Evolutionary conservation across 768 basidiomycete species (phyloP).

Genomic region (Psilocybe cubensis): DNA sequence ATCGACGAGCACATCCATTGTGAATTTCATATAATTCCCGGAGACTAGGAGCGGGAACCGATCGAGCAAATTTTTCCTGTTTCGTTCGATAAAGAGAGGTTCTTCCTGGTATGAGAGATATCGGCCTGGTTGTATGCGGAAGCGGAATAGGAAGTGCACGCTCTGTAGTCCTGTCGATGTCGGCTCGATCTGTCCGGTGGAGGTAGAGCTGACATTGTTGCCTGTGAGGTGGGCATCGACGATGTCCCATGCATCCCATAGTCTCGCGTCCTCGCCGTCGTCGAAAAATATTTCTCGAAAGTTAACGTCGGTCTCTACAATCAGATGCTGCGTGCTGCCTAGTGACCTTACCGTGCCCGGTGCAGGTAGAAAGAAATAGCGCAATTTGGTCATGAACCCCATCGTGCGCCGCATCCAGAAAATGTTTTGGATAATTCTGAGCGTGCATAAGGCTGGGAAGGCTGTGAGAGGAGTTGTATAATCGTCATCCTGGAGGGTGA

Average conservation of each 20-base stretch:
- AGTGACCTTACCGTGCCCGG: not conserved
- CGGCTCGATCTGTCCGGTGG: too few relatives aligned
- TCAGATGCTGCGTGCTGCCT: not conserved
- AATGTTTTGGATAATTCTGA: not conserved
- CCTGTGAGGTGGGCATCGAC: not conserved
- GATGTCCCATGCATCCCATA: not conserved
- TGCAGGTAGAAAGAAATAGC: not conserved
- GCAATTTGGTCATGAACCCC: not conserved
- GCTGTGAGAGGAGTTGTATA: not conserved
- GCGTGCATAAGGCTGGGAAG: not conserved
- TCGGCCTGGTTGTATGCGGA: not conserved
- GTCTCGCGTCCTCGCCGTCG: not conserved
- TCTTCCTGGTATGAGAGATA: not conserved
- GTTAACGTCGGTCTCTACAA: not conserved
- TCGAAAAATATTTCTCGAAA: not conserved
- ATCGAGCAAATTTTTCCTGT: not conserved
- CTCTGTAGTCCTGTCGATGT: not conserved
- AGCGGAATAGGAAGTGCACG: not conserved
- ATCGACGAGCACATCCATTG: not conserved
- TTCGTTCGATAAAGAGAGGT: not conserved
- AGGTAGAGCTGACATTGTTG: not conserved
- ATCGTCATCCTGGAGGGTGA: not conserved
- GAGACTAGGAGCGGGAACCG: not conserved
- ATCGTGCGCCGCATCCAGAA: not conserved
- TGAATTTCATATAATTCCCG: not conserved